Conservation (phyloP, 768 basidiomycete species). For the Tulasnella sp. region DNA sequence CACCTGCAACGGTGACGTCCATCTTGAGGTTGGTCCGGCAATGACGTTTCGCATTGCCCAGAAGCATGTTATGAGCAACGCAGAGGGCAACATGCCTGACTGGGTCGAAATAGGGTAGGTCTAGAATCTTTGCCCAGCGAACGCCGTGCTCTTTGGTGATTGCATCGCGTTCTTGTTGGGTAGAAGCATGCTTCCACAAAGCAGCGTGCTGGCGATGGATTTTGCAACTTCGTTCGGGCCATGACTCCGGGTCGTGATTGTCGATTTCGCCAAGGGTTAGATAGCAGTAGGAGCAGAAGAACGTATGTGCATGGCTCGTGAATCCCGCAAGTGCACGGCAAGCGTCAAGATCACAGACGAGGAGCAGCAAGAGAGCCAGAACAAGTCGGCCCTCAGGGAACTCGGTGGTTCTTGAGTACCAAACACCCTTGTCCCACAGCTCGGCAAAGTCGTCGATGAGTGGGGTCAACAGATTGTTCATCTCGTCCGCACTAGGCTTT, state of each 20-base stretch:
- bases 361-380: constrained; percentile 22
- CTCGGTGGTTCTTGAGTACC: constrained; percentile 20
- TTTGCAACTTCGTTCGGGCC: background rate
- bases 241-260: background rate
- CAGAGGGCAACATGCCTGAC: background rate
- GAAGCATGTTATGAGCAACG: background rate
- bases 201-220: background rate
- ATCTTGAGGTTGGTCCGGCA: background rate
- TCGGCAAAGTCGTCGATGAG: constrained; percentile 25
- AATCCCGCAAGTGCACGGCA: background rate
- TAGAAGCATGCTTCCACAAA: background rate
- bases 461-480: constrained; percentile 27
- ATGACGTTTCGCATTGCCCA: background rate
- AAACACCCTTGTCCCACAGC: constrained; percentile 28
- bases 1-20: background rate
- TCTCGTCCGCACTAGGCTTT: constrained; percentile 23
- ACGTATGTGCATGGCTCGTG: background rate
- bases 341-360: constrained; percentile 28
- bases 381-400: constrained; percentile 21
- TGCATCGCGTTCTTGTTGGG: background rate
- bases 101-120: background rate
- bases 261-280: background rate
- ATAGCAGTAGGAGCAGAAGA: background rate
- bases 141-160: background rate
- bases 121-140: background rate